Base-by-base conservation (phyloP, 2,329 filamentous ascomycete species). In the Verticillium nonalfalfae region DNA sequence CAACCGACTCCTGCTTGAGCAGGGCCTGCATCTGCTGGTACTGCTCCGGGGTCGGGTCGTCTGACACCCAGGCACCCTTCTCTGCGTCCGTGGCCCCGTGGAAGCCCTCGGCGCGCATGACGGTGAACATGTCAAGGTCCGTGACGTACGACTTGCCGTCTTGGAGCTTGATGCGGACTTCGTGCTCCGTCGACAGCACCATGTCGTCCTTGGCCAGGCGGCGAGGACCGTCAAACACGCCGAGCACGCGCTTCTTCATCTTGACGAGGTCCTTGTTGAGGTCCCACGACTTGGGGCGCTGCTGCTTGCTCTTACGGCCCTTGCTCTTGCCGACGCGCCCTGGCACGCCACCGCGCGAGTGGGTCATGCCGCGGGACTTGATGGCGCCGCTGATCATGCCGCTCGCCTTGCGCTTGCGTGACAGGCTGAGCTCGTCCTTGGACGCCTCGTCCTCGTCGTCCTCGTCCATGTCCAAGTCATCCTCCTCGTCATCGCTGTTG, bases 181-280 rank as follows among this genome's bases (percentile, higher is more conserved):
- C 95, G 70, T 95, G 93, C 69, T 97, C 93, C 15, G 90, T 93
- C 68, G 93, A 92, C 58, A 99, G 87, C 93, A 97, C 96, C 92
- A 98, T 95, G 77, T 99, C 95, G 72, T 99, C 95, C 80, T 98
- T 98, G 85, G 91, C 95, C 58, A 99, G 83, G 52, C 94, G 88
- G 59, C 93, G 87, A 15, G 84, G 84, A 0, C 95, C 95, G 71
- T 98, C 93, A 70, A 96, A 99, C 21, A 96, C 91, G 66, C 92
- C 92, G 70, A 98, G 82, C 60, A 97, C 92, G 34, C 95, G 90
- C 85, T 97, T 97, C 86, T 96, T 97, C 86, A 96, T 96, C 72
- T 90, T 96, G 91, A 98, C 97, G 79, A 95, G 93, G 70, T 91
- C 90, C 70, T 90, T 88, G 65, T 93, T 86, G 69, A 93, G 95